Conservation (phyloP, 805 yeast species). For the Ogataea pini region DNA sequence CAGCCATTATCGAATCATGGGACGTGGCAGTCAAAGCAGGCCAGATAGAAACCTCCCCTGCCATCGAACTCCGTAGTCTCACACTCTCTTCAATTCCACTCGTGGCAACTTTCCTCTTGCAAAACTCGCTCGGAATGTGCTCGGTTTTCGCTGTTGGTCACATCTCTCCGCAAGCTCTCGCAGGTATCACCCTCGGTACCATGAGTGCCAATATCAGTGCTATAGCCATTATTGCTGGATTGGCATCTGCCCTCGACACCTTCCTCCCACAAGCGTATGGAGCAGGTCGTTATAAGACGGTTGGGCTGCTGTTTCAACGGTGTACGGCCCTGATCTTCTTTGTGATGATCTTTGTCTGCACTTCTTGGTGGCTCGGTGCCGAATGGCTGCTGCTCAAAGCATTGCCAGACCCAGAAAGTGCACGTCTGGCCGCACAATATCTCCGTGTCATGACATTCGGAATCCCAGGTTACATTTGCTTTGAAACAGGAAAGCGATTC, state of each 20-base stretch:
- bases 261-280: constrained; percentile 80
- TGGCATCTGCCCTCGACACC: constrained; percentile 77
- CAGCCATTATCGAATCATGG: constrained; percentile 35
- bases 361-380: constrained; percentile 63
- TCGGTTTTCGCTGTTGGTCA: constrained; percentile 78
- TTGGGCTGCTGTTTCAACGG: constrained; percentile 68
- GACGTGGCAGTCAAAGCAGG: constrained; percentile 36
- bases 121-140: constrained; percentile 73
- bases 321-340: constrained; percentile 58
- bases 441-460: constrained; percentile 59
- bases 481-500: constrained; percentile 71
- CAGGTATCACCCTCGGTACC: constrained; percentile 72
- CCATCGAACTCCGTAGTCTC: constrained; percentile 42
- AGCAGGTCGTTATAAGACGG: constrained; percentile 59
- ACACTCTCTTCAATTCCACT: constrained; percentile 53
- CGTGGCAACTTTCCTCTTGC: constrained; percentile 65
- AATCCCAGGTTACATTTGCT: constrained; percentile 66
- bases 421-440: constrained; percentile 58
- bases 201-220: constrained; percentile 81
- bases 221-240: constrained; percentile 72
- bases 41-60: constrained; percentile 45
- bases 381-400: constrained; percentile 44
- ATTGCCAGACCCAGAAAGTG: constrained; percentile 47
- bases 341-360: constrained; percentile 54
- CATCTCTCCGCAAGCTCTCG: constrained; percentile 68